These are phyloP conservation scores for Colletotrichum sp. DNA, from an alignment of 2,329 filamentous ascomycete genomes.

Conservation along the genomic window DNA sequence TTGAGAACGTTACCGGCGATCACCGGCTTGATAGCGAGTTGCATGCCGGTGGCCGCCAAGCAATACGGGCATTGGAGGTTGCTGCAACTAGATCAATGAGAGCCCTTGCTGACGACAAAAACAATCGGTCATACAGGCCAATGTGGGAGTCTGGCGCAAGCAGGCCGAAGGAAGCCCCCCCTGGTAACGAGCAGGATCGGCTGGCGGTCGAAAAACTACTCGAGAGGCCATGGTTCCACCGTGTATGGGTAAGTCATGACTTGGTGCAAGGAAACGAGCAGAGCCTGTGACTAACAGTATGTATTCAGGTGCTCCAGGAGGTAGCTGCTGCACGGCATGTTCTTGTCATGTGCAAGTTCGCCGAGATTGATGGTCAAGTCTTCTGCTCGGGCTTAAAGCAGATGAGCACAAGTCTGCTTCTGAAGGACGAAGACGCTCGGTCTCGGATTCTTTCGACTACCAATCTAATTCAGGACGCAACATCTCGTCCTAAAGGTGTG, in stretches of 20 bases:
- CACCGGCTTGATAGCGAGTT: rapidly evolving
- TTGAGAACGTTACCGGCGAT: not conserved
- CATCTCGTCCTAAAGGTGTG: not conserved
- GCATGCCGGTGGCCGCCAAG: rapidly evolving
- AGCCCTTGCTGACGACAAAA: no score
- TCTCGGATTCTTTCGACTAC: not conserved
- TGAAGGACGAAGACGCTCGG: rapidly evolving
- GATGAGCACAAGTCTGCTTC: rapidly evolving
- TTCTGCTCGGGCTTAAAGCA: not conserved
- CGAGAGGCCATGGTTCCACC: not conserved
- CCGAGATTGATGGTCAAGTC: not conserved
- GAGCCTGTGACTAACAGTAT: no score
- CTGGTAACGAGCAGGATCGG: not conserved
- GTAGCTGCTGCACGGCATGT: no score
- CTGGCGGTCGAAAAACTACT: not conserved
- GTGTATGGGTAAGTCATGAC: not conserved
- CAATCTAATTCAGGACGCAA: rapidly evolving
- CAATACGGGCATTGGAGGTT: not conserved
- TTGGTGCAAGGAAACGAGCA: no score
- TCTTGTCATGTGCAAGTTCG: not conserved
- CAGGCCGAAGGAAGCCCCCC: no score
- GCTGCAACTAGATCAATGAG: rapidly evolving
- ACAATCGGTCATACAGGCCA: no score
- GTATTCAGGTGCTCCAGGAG: no score
- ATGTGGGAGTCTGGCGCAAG: no score